phyloP scores from a whole-genome alignment of 345 rosid species.

The Lumnitzera littorea region DNA sequence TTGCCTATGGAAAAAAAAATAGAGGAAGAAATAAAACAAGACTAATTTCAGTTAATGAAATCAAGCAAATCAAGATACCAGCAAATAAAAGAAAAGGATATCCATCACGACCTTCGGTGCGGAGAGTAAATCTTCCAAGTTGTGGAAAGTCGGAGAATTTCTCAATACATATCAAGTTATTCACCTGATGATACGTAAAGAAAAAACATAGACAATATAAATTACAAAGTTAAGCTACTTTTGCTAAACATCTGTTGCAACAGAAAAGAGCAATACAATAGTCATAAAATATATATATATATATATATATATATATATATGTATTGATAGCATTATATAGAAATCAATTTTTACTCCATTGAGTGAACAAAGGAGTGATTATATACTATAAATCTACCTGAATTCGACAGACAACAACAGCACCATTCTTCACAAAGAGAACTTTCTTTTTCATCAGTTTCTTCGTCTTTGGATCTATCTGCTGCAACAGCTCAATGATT shows the following conservation, averaged over 20 bases:
- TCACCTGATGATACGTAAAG: slow-evolving; percentile 33
- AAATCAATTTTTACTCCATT: too few relatives aligned
- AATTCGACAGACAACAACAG: slow-evolving; percentile 70
- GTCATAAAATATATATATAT: too few relatives aligned
- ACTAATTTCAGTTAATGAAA: background rate
- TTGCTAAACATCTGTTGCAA: too few relatives aligned
- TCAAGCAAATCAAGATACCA: background rate
- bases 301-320: too few relatives aligned
- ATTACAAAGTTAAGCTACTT: background rate
- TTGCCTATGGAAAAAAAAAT: slow-evolving; percentile 22
- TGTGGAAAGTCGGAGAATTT: slow-evolving; percentile 77
- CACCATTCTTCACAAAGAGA: slow-evolving; percentile 88
- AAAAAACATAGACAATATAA: background rate
- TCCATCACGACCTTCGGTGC: slow-evolving; percentile 65
- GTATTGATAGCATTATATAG: too few relatives aligned
- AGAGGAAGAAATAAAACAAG: background rate
- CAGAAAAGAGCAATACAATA: too few relatives aligned
- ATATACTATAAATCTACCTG: slow-evolving; percentile 39
- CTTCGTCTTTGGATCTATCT: slow-evolving; percentile 81
- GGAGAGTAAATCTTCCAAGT: slow-evolving; percentile 96
- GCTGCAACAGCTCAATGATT: slow-evolving; percentile 70
- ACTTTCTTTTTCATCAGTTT: slow-evolving; percentile 85
- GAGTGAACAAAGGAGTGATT: too few relatives aligned
- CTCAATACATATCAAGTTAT: slow-evolving; percentile 78
- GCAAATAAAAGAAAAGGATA: background rate